Percentiles rank a stretch among this genome's conserved stretches.
These are phyloP conservation scores for Hirsutella minnesotensis DNA, from an alignment of 2,329 filamentous ascomycete species.

Conservation along the genomic window DNA sequence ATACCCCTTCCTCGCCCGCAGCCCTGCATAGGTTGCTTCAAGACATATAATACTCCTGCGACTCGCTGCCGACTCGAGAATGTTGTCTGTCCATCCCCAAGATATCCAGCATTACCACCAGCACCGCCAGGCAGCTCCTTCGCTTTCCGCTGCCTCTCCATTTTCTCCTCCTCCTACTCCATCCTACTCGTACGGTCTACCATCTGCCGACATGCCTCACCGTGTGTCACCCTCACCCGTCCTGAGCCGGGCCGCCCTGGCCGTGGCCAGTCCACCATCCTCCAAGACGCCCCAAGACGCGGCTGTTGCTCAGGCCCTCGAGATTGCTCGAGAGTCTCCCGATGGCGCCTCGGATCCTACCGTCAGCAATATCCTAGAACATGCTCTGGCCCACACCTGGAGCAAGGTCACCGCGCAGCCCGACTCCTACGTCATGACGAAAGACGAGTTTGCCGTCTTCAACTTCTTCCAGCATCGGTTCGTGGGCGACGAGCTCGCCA, in stretches of 20 bases:
- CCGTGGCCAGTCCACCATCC: constrained; percentile 1
- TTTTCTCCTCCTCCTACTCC: neutral
- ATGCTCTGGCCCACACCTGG: constrained; percentile 55
- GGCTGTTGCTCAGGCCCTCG: constrained; percentile 54
- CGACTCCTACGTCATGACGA: constrained; percentile 58
- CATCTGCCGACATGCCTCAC: constrained; percentile 9
- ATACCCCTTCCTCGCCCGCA: neutral
- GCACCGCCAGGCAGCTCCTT: neutral
- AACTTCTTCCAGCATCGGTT: constrained; percentile 70
- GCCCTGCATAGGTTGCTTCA: neutral
- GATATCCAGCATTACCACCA: constrained; percentile 5
- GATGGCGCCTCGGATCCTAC: constrained; percentile 51
- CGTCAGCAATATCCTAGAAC: constrained; percentile 54
- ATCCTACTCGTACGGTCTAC: neutral
- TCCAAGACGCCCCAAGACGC: constrained; percentile 17
- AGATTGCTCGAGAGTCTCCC: constrained; percentile 63
- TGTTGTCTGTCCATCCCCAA: constrained; percentile 11
- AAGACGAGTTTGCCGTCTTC: constrained; percentile 75
- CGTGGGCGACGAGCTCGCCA: constrained; percentile 34
- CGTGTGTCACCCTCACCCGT: constrained; percentile 9
- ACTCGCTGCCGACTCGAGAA: constrained; percentile 3
- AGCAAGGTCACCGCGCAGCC: constrained; percentile 51
- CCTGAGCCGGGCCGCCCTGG: constrained; percentile 4
- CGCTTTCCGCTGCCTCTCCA: neutral
- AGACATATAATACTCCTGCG: constrained; percentile 8